Base-by-base conservation (phyloP, 2,329 filamentous ascomycete genomes). In the Colletotrichum phormii region DNA sequence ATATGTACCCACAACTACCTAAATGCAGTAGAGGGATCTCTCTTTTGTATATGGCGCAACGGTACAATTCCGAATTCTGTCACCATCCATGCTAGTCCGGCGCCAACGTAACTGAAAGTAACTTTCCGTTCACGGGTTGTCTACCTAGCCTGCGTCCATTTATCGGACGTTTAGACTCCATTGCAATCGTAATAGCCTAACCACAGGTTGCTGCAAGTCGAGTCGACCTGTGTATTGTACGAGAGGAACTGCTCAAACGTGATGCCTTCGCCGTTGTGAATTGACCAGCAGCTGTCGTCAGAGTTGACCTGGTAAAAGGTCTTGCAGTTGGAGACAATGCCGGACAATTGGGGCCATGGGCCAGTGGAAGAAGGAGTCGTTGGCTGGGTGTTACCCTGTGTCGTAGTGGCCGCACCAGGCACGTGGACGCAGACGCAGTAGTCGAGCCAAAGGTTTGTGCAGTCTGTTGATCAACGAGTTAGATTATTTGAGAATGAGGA, bases 361-460 rank as follows among this genome's bases (percentile, higher is more conserved):
- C 22, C 42, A 8, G 51, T 24, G 13, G 53, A 54, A 12, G 35
- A 11, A 6, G 59, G 13, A 18, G 59, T 33, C 15, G 35, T 62
- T 4, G 31, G 42, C n/a, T 35, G 42, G 6, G 59, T 26, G 11
- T 9, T 22, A 9, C 15, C 51, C n/a, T 22, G n/a, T 4, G 51
- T 54, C 8, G 58, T 37, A n/a, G 31, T 61, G n/a, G 58, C 37
- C n/a, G 58, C n/a, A 12, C 35, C 58, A n/a, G 61, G 61, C 15
- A 31, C 26, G 22, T 24, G 37, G 24, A 42, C 58, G 35, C 67
- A 70, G 46, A 70, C 54, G 60, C 65, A 65, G 54, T 71, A 71
- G 31, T 54, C 67, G 6, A 54, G 26, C 69, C 69, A 72, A 13
- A 72, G 46, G 33, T 59, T 59, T 1, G 69, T 54, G 26, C 69